phyloP scores from a whole-genome alignment of 2,329 filamentous ascomycete genomes.

The Fusarium graminum region DNA sequence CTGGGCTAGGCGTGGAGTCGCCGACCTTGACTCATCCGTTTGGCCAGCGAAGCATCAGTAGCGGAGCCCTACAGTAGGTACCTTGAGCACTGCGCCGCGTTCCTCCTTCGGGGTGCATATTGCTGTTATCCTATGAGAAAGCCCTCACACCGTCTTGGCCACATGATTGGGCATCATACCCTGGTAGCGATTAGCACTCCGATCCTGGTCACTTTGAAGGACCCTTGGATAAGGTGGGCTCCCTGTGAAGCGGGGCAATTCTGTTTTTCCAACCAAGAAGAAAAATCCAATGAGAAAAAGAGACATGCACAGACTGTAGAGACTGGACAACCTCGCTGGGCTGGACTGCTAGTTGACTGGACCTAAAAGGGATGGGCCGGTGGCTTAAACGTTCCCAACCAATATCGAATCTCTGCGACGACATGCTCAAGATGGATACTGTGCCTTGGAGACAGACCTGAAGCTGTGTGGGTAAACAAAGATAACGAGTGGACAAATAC shows the following conservation, averaged over 20 bases:
- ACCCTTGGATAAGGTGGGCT: constrained; percentile 23
- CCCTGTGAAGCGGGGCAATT: constrained; percentile 35
- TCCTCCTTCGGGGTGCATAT: constrained; percentile 56
- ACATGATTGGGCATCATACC: constrained; percentile 55
- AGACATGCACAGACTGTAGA: constrained; percentile 4
- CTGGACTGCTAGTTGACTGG: constrained; percentile 44
- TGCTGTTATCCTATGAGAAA: constrained; percentile 52
- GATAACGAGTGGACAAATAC: constrained; percentile 24
- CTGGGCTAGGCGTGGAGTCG: constrained; percentile 40
- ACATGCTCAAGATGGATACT: neutral
- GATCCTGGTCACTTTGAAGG: constrained; percentile 32
- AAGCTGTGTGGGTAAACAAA: constrained; percentile 32
- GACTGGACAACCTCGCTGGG: constrained; percentile 28
- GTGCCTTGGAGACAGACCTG: neutral
- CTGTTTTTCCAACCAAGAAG: neutral
- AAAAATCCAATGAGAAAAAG: neutral
- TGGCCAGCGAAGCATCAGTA: constrained; percentile 36
- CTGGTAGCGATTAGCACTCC: constrained; percentile 48
- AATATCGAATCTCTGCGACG: constrained; percentile 32
- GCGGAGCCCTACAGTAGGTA: constrained; percentile 39
- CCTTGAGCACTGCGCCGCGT: constrained; percentile 58
- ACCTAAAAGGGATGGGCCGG: constrained; percentile 47
- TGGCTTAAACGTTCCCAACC: constrained; percentile 32
- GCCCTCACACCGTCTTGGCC: constrained; percentile 39
- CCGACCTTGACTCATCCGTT: constrained; percentile 45